Conservation (phyloP, 2,329 filamentous ascomycete genomes). For the Trichoderma asperellum region DNA sequence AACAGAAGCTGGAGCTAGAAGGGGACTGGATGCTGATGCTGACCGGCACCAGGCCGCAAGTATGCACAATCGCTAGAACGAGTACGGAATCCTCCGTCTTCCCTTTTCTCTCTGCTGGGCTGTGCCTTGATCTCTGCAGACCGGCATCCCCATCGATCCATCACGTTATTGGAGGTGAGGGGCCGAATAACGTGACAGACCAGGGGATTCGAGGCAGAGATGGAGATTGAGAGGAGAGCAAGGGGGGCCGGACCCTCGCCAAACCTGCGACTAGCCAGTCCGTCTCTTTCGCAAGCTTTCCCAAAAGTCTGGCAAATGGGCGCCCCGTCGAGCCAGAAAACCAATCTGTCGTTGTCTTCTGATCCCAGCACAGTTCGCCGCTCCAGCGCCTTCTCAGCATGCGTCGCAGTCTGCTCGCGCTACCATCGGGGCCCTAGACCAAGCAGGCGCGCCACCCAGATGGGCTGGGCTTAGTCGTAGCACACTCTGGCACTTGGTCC, state of each 20-base stretch:
- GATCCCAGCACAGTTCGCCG: background rate
- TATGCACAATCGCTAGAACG: background rate
- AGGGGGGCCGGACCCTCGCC: conserved; percentile 5
- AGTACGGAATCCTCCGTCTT: background rate
- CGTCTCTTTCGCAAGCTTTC: conserved; percentile 8
- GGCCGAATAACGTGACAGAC: conserved; percentile 1
- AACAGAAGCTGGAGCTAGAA: background rate
- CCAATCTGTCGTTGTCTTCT: background rate
- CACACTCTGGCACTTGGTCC: background rate
- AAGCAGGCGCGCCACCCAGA: background rate
- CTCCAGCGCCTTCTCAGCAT: conserved; percentile 16
- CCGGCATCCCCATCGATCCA: background rate
- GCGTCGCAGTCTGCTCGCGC: background rate
- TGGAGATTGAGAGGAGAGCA: conserved; percentile 5
- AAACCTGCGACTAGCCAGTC: background rate
- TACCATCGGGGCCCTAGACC: background rate
- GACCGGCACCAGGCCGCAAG: background rate
- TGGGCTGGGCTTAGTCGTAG: background rate
- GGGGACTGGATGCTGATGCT: background rate
- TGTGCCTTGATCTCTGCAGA: background rate
- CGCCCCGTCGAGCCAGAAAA: background rate
- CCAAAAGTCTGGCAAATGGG: background rate
- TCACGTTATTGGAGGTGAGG: background rate
- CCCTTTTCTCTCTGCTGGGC: background rate
- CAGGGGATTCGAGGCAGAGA: background rate